Percentiles rank a stretch among this genome's conserved stretches.
These are phyloP conservation scores for Lepidium aucheri DNA, from an alignment of 345 rosid species.

Conservation along the genomic window DNA sequence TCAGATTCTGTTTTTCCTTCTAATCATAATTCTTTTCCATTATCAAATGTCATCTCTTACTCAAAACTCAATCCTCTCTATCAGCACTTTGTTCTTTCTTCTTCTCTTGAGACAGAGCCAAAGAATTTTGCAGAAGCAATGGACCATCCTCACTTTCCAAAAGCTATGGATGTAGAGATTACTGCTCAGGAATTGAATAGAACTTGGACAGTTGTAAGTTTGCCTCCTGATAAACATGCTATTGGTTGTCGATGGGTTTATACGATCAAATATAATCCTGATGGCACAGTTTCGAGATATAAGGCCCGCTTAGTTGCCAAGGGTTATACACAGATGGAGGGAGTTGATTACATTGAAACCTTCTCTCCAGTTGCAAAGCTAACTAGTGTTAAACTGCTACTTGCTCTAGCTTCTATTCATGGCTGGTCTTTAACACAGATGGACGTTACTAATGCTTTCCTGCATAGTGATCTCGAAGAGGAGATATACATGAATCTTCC, in stretches of 20 bases:
- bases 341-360: background rate
- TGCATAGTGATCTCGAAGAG: too few relatives aligned
- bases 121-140: background rate
- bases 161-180: background rate
- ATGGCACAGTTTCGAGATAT: background rate
- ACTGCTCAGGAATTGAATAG: background rate
- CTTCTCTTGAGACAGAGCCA: background rate
- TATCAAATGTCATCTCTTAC: too few relatives aligned
- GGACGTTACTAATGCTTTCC: too few relatives aligned
- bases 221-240: background rate
- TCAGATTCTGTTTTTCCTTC: too few relatives aligned
- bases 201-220: background rate
- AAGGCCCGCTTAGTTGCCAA: background rate
- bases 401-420: background rate
- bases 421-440: too few relatives aligned
- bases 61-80: background rate
- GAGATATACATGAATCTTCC: too few relatives aligned
- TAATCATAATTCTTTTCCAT: too few relatives aligned
- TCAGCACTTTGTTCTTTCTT: background rate
- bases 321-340: background rate
- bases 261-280: background rate
- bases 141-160: background rate
- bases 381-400: background rate
- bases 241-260: background rate
- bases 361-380: background rate